Evolutionary conservation across 179 eudicot genomes (phyloP), one percentile per base, ranked within the genome.

Genomic region (Beta corolliflora): DNA sequence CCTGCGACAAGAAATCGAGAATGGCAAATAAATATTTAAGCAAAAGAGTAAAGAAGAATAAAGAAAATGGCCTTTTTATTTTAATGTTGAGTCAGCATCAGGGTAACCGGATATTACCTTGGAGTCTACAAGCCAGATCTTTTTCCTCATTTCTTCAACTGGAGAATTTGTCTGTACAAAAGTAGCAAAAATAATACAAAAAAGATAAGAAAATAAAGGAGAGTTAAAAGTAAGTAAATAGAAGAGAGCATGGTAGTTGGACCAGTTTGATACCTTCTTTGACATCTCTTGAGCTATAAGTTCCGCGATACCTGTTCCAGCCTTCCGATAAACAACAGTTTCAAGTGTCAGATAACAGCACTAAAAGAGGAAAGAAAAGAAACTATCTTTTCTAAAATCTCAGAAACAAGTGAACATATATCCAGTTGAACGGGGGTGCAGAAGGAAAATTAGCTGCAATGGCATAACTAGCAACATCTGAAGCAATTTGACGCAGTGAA

Each of bases 271-370:
- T 84, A 95, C 98, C 97, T 93, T 92, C 76, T 91, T 93, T 50
- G 97, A 92, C 80, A 96, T 94, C 86, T 89, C 93, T 80, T 88
- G 97, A 25, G 98, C 97, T 74, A 96, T 93, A 73, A 93, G 98
- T 84, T 95, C 97, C 9, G 98, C 98, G 60, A 95, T 95, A 50
- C 98, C 98, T 14, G 98, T 95, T 48, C 98, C 98, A 85, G 98
- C 98, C 98, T 93, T 85, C 85, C 85, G 21, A 63, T 14, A 76
- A 36, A 76, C 52, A 83, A 11, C 83, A 83, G 50, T 18, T 25
- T 41, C 60, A 69, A 73, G 66, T 50, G 50, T 83, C 18, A 85
- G 82, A 67, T 41, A 56, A 10, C 70, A 21, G 9, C n/a, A 80
- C 15, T 19, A 79, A 56, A 52, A 5, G 41, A 53, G 18, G 50